Base-by-base conservation (phyloP, 768 basidiomycete species). In the Boletus vermiculosoides region DNA sequence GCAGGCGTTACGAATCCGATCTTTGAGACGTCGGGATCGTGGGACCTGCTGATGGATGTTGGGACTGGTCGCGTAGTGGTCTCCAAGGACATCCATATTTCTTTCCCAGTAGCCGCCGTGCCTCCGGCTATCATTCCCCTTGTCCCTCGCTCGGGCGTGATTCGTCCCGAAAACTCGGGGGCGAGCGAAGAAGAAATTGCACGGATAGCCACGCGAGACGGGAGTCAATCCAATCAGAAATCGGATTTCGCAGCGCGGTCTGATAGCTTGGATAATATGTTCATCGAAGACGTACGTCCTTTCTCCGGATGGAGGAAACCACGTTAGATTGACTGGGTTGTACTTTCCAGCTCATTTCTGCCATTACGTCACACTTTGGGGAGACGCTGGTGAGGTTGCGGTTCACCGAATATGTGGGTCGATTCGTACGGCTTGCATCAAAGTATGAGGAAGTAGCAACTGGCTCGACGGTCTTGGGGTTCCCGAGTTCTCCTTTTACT, bases 1-100 rank as follows among this genome's bases (percentile, higher is more conserved):
- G 97, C 95, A 11, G 97, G 97, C 1, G 96, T 98, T 3, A 95
- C 92, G 1, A 99, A 99, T 66, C 97, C 95, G 2, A 94, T 98
- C 45, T 98, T 98, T 73, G 93, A 96, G 66, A 78, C 88, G 1
- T 83, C 88, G 0, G 84, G 87, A 0, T 80, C 83, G 13, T 99
- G 97, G 97, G 97, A 99, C 71, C 77, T 99, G 9, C 77, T 98
- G 40, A 90, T 96, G 71, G 94, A 98, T 68, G 86, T 98, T 59
- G 88, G 92, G 47, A 84, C 86, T 0, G 92, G 92, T 11, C 86
- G 84, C 37, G 91, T 99, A 56, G 86, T 86, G 3, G 87, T 98
- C 15, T 86, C 91, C 39, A 95, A 87, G 70, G 91, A 98, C 60
- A 90, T 98, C 41, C 81, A 83, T 60, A 63, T 69, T 10, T 82